Base-by-base conservation (phyloP, 805 yeast genomes). In the Sugiyamaella valdiviana region DNA sequence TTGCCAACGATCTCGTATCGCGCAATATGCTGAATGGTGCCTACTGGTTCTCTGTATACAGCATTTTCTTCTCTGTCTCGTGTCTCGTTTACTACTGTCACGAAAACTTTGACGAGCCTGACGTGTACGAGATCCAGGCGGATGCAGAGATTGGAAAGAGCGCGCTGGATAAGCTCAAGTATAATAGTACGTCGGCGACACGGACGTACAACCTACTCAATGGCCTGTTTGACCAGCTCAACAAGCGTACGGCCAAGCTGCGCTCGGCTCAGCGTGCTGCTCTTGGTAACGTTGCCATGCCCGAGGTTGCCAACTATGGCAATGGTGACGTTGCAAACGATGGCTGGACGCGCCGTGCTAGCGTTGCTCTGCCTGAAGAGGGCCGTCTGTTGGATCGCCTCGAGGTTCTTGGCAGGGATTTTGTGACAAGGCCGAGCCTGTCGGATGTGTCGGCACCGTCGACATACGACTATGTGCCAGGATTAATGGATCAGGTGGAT, bases 41-140 rank as follows among this genome's bases (percentile, higher is more conserved):
- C 1, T 90, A 89, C 61, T 88, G 96, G 95, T 89, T 87, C 61
- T 81, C 93, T 5, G 84, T 85, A 60, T 89, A 89, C 63, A 86
- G 96, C 0, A 83, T 89, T 4, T 89, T 88, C 63, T 87, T 86
- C 66, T 82, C 95, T 2, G 88, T 88, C 51, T 95, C 95, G 0
- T 85, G 95, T 60, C 71, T 88, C 57, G 84, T 86, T 15, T 86
- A 83, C 59, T 87, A 88, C 62, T 83, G 79, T 49, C 91, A 85
- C 63, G 78, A 73, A 49, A 68, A 65, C 49, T 60, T 63, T 49
- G 45, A 57, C 42, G 51, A 61, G 45, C 51, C 57, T 46, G 55
- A 63, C 46, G 51, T 52, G 43, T 36, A 69, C 35, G 73, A 69
- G 39, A 79, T 85, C 45, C 74, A 81, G 51, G 71, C 76, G 46